Evolutionary conservation across 2,329 filamentous ascomycete genomes (phyloP).

Genomic region (Botrytis porri): DNA sequence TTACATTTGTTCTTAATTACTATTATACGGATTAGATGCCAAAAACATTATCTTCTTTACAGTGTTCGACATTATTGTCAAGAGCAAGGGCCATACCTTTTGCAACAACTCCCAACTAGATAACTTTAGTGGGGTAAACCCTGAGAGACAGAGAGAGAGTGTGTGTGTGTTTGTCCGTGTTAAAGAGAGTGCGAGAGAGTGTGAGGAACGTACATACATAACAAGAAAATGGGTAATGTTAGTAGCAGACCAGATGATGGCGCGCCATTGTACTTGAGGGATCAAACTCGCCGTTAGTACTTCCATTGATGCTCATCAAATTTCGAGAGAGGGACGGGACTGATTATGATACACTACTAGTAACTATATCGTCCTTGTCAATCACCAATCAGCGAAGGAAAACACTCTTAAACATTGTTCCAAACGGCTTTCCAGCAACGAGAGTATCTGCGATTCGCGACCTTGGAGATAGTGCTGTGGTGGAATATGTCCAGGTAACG

Average conservation of each 20-base stretch:
- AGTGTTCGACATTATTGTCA: slow-evolving; percentile 32
- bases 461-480: slow-evolving; percentile 66
- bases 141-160: slow-evolving; percentile 2
- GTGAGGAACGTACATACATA: background rate
- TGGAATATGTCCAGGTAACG: slow-evolving; percentile 88
- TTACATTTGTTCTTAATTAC: slow-evolving; percentile 29
- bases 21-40: slow-evolving; percentile 34
- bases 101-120: slow-evolving; percentile 20
- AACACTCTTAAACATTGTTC: slow-evolving; percentile 71
- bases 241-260: slow-evolving; percentile 85
- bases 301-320: slow-evolving; percentile 21
- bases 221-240: slow-evolving; percentile 79
- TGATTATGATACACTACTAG: slow-evolving; percentile 47
- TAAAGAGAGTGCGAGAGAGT: background rate
- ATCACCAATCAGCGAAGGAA: slow-evolving; percentile 78
- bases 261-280: slow-evolving; percentile 75
- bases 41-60: slow-evolving; percentile 27
- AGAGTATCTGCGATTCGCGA: slow-evolving; percentile 72
- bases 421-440: slow-evolving; percentile 84
- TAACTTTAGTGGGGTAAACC: slow-evolving; percentile 35
- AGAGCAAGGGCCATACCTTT: slow-evolving; percentile 18
- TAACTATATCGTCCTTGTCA: slow-evolving; percentile 79
- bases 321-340: background rate
- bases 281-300: slow-evolving; percentile 82
- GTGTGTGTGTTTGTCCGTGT: background rate